Evolutionary conservation across 371 early-diverging fungal genomes (phyloP).

Genomic region (Synchytrium microbalum): DNA sequence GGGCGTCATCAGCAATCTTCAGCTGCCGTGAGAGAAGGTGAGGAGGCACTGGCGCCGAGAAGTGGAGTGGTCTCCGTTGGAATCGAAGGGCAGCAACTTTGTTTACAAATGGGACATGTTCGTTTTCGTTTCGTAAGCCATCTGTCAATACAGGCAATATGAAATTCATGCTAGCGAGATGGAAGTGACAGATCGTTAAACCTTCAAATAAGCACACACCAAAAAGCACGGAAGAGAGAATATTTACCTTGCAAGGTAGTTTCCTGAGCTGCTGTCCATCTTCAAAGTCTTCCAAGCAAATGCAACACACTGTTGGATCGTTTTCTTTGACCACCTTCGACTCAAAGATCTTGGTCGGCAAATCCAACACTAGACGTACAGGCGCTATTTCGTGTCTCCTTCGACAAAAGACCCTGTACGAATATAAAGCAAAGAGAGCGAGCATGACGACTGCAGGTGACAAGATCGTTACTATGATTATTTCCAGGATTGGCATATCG

Average conservation of each 20-base stretch:
- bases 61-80: conserved; percentile 19
- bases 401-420: conserved; percentile 11
- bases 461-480: conserved; percentile 18
- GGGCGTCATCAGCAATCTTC: too few relatives aligned
- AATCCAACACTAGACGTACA: conserved; percentile 9
- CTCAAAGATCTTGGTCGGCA: conserved; percentile 14
- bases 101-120: conserved; percentile 32
- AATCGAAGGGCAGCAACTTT: conserved; percentile 14
- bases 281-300: conserved; percentile 30
- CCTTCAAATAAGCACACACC: neutral
- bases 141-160: conserved; percentile 25
- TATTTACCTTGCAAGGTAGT: conserved; percentile 16
- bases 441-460: conserved; percentile 14
- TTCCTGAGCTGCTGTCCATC: conserved; percentile 20
- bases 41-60: too few relatives aligned
- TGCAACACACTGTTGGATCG: conserved; percentile 19
- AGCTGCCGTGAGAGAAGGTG: too few relatives aligned
- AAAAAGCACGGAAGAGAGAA: neutral
- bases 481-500: conserved; percentile 22
- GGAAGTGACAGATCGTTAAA: neutral
- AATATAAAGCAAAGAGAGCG: conserved; percentile 10
- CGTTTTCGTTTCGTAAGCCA: conserved; percentile 5
- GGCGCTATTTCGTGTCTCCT: conserved; percentile 18
- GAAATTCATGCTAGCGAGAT: conserved; percentile 27
- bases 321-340: conserved; percentile 11